Conservation (phyloP, 2,329 filamentous ascomycete species). For the Neofusicoccum parvum region DNA sequence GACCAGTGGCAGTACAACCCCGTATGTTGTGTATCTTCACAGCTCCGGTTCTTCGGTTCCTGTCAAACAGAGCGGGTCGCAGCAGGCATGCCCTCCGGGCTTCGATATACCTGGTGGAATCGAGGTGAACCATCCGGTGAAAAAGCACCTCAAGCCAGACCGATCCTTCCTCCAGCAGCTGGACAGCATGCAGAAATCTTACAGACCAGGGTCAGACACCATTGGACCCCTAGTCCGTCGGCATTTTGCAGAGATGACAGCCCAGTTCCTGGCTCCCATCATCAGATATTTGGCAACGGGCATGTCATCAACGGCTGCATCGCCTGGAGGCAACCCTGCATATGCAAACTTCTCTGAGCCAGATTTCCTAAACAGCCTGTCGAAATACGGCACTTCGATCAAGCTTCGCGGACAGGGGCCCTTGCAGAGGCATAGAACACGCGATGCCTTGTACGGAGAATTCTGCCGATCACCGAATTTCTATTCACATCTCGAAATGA, state of each 20-base stretch:
- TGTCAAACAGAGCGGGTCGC: conserved; percentile 39
- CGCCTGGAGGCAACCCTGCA: conserved; percentile 38
- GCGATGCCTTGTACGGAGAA: conserved; percentile 40
- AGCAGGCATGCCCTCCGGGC: conserved; percentile 33
- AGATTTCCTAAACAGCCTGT: conserved; percentile 40
- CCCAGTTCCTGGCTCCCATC: conserved; percentile 43
- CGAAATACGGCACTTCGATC: conserved; percentile 42
- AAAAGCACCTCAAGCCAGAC: conserved; percentile 44
- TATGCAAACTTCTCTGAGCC: conserved; percentile 43
- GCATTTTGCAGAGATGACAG: conserved; percentile 45
- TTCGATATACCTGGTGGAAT: conserved; percentile 45
- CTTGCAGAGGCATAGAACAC: conserved; percentile 39
- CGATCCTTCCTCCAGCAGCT: conserved; percentile 35
- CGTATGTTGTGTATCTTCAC: conserved; percentile 43
- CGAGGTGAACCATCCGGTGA: conserved; percentile 37
- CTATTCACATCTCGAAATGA: conserved; percentile 47
- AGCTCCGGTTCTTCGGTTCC: conserved; percentile 39
- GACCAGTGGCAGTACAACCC: conserved; percentile 34
- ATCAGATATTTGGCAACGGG: conserved; percentile 44
- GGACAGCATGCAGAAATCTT: conserved; percentile 31
- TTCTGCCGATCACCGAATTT: conserved; percentile 45
- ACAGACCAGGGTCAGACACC: conserved; percentile 19
- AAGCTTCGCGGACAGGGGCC: conserved; percentile 42
- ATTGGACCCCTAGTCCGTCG: conserved; percentile 43
- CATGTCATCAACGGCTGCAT: conserved; percentile 30